Conservation (phyloP, 148 eudicot genomes). For the Amaranthus hypochondriacus region DNA sequence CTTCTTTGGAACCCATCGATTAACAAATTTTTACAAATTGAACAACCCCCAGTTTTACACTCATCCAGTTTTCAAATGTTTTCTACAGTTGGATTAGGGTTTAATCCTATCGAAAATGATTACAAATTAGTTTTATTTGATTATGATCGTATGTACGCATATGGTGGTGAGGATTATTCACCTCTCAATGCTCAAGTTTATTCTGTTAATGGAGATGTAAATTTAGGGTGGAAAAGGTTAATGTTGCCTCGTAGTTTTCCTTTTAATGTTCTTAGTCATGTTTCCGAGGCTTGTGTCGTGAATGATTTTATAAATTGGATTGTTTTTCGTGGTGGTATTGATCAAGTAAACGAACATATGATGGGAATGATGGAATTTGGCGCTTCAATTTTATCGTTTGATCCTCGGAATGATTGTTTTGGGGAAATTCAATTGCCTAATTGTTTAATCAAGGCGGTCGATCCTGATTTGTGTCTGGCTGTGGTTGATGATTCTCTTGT, state of each 20-base stretch:
- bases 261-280: background rate
- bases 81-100: background rate
- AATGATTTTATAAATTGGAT: background rate
- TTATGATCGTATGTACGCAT: background rate
- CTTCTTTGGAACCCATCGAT: background rate
- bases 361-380: background rate
- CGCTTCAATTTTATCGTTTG: background rate
- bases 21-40: background rate
- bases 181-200: background rate
- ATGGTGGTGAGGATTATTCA: background rate
- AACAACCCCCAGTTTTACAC: background rate
- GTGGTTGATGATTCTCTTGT: background rate
- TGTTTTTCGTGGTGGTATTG: background rate
- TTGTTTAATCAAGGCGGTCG: background rate
- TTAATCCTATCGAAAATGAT: background rate
- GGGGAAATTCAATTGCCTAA: background rate
- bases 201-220: background rate
- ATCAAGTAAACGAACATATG: background rate
- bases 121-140: background rate
- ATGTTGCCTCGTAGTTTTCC: background rate
- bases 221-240: background rate
- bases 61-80: background rate
- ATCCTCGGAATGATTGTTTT: background rate
- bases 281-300: background rate
- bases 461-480: background rate